These are phyloP conservation scores for Calonectria montana DNA, from an alignment of 2,329 filamentous ascomycete species.

Conservation along the genomic window DNA sequence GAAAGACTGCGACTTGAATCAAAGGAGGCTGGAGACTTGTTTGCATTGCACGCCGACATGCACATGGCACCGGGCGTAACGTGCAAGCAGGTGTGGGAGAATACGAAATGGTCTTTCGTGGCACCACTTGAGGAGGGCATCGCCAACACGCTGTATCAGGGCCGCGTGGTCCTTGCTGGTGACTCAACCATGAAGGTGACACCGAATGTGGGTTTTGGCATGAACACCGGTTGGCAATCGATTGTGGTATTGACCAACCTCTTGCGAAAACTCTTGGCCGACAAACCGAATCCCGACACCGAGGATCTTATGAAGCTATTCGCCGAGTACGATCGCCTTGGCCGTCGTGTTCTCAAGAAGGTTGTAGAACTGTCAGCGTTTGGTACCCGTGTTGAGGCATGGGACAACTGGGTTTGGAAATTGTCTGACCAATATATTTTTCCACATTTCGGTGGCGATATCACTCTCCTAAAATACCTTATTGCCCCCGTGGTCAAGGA, in stretches of 20 bases:
- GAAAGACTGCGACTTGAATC: neutral
- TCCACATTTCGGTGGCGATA: neutral
- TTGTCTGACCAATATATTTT: neutral
- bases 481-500: neutral
- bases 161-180: constrained; percentile 29
- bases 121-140: constrained; percentile 29
- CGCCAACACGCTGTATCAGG: constrained; percentile 27
- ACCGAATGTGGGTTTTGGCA: constrained; percentile 28
- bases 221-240: constrained; percentile 28
- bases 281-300: neutral
- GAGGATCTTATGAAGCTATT: neutral
- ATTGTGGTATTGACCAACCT: neutral
- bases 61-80: neutral
- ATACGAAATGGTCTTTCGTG: neutral
- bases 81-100: neutral
- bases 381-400: neutral
- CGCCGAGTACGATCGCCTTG: neutral
- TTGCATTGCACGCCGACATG: neutral
- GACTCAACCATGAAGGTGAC: constrained; percentile 38
- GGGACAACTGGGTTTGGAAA: neutral
- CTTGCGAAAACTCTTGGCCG: neutral
- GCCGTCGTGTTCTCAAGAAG: neutral
- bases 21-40: neutral
- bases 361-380: neutral
- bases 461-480: neutral